Evolutionary conservation across 1,139 yeast species (phyloP), one percentile per base, ranked within the genome.

Genomic region (Kodamaea alishanica): DNA sequence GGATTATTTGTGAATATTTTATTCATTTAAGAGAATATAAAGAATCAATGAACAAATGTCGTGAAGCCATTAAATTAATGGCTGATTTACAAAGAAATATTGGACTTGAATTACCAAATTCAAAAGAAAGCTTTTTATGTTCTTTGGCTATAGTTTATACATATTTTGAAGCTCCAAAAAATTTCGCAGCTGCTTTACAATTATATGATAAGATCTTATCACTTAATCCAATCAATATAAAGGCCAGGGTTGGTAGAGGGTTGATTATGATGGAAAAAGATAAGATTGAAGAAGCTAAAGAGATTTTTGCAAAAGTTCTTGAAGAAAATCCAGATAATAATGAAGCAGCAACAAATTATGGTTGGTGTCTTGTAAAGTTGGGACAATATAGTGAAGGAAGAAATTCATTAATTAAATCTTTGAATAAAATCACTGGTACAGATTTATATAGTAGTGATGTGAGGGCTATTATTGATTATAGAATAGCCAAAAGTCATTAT

Each of bases 131-230:
- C 40, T 63, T 87, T 23, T 67, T 84, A 22, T 73, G 89, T 35
- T 70, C 78, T 11, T 67, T 87, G 39, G 97, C 95, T 0, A 76
- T 82, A 2, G 75, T 85, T 0, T 86, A 88, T 53, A 87, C 95
- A 0, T 84, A 85, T 54, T 76, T 81, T 55, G 96, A 90, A 56
- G 86, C 96, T 0, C 98, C 97, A 5, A 88, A 88, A 58, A 85
- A 90, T 58, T 88, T 79, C 54, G 70, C 76, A 7, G 70, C 82
- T 29, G 97, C 98, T 0, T 58, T 85, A 32, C 78, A 77, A 34
- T 62, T 89, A 24, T 92, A 84, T 58, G 84, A 84, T 37, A 65
- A 71, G 26, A 77, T 89, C 6, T 66, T 87, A 25, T 51, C 52
- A 2, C 63, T 64, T 3, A 77, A 76, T 38, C 79, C 81, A 0